phyloP scores from a whole-genome alignment of 2,329 filamentous ascomycete species.

The Plenodomus lindquistii region DNA sequence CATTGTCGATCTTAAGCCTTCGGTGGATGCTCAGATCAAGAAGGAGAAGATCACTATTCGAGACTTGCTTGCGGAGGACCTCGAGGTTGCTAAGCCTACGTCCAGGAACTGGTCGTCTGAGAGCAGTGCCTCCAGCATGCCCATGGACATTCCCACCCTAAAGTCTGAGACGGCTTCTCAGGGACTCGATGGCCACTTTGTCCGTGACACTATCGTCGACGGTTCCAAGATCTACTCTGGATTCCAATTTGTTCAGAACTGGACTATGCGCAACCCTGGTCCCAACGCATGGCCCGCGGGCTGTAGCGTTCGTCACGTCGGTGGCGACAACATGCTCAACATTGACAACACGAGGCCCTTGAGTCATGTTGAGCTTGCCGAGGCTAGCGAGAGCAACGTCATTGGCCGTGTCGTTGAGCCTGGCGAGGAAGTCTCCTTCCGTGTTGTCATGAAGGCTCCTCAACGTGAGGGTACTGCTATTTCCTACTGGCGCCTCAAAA shows the following conservation, averaged over 20 bases:
- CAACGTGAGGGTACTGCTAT: constrained; percentile 76
- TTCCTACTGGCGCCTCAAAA: constrained; percentile 95
- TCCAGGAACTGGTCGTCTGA: constrained; percentile 11
- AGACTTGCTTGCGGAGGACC: constrained; percentile 45
- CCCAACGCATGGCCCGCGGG: constrained; percentile 80
- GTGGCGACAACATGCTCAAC: constrained; percentile 95
- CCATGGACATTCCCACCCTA: constrained; percentile 12
- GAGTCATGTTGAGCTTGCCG: constrained; percentile 74
- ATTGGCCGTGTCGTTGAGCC: constrained; percentile 70
- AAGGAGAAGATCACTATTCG: constrained; percentile 49
- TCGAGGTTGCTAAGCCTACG: constrained; percentile 13
- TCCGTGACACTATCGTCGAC: constrained; percentile 78
- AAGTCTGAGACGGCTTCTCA: constrained; percentile 15
- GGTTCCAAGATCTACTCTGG: constrained; percentile 73
- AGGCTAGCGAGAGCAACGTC: constrained; percentile 81
- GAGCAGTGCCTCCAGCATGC: constrained; percentile 10
- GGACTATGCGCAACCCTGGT: constrained; percentile 87
- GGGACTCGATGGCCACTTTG: constrained; percentile 68
- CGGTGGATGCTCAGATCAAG: constrained; percentile 48
- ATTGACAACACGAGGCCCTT: constrained; percentile 79
- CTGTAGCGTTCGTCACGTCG: constrained; percentile 87
- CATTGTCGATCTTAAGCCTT: constrained; percentile 61
- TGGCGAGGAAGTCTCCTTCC: constrained; percentile 78
- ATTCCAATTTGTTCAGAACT: constrained; percentile 82
- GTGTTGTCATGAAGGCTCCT: constrained; percentile 81